Conservation (phyloP, 2,329 filamentous ascomycete genomes). For the Phaeosphaeriaceae sp. region DNA sequence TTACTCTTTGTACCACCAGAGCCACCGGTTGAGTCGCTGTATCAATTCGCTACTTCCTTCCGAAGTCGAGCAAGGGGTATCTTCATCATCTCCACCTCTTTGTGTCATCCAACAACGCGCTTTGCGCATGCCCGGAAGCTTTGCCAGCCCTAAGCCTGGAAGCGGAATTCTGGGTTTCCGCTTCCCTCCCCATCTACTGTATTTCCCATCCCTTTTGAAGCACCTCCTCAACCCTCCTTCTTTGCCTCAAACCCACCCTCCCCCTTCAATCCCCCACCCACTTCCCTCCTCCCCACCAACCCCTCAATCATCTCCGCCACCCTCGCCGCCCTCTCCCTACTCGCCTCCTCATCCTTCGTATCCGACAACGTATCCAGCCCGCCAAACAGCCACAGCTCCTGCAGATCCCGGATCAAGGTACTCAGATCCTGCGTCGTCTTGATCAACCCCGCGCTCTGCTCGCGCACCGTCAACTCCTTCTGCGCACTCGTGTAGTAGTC, state of each 20-base stretch:
- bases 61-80: neutral
- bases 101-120: no score
- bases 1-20: no score
- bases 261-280: constrained; percentile 1
- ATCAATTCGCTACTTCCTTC: neutral
- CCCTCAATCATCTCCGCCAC: constrained; percentile 33
- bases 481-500: constrained; percentile 64
- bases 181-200: neutral
- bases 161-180: no score
- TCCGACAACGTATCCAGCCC: constrained; percentile 63
- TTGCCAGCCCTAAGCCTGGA: no score
- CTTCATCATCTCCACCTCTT: neutral
- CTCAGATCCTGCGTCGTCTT: constrained; percentile 68
- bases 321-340: constrained; percentile 21
- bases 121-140: no score
- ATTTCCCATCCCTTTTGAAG: neutral
- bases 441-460: constrained; percentile 60
- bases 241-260: constrained; percentile 3
- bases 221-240: constrained; percentile 1
- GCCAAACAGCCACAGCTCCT: constrained; percentile 73
- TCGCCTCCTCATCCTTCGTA: constrained; percentile 32
- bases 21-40: neutral
- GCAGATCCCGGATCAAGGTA: constrained; percentile 66
- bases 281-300: constrained; percentile 23
- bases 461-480: constrained; percentile 64